phyloP scores from a whole-genome alignment of 148 eudicot genomes.

The Simmondsia chinensis region DNA sequence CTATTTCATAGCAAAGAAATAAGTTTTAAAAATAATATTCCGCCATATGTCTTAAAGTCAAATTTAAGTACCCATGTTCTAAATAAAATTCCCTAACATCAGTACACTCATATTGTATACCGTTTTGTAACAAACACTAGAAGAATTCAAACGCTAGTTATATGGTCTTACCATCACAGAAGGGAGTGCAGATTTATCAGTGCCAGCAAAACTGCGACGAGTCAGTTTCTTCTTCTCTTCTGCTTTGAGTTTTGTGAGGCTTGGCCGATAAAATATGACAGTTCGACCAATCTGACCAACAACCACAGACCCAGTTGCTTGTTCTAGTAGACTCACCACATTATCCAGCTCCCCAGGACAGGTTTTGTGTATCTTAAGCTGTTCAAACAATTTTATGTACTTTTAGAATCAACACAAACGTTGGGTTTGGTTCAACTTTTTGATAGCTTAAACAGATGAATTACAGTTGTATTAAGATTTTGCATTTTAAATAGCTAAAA shows the following conservation, averaged over 20 bases:
- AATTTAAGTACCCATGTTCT: too few relatives aligned
- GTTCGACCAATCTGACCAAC: conserved; percentile 82
- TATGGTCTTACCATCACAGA: conserved; percentile 28
- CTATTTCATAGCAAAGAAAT: too few relatives aligned
- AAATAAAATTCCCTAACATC: too few relatives aligned
- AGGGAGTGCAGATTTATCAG: conserved; percentile 23
- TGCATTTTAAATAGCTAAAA: too few relatives aligned
- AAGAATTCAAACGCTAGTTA: too few relatives aligned
- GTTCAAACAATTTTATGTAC: conserved; percentile 8
- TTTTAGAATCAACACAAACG: too few relatives aligned
- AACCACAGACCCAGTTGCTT: conserved; percentile 58
- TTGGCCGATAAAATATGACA: conserved; percentile 89
- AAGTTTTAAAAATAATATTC: too few relatives aligned
- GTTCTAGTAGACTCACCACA: conserved; percentile 55
- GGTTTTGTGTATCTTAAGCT: conserved; percentile 69
- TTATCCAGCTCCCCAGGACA: conserved; percentile 78
- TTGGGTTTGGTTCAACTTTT: too few relatives aligned
- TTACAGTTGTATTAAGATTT: too few relatives aligned
- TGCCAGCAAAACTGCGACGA: conserved; percentile 25
- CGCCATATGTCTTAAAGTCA: too few relatives aligned
- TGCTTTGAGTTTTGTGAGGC: conserved; percentile 62
- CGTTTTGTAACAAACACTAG: neutral
- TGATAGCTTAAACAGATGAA: too few relatives aligned
- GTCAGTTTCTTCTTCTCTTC: conserved; percentile 73
- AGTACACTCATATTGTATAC: too few relatives aligned